Percentiles rank a stretch among this genome's conserved stretches.
These are phyloP conservation scores for Aspergillus incahuasiensis DNA, from an alignment of 495 filamentous ascomycete genomes.

Conservation along the genomic window DNA sequence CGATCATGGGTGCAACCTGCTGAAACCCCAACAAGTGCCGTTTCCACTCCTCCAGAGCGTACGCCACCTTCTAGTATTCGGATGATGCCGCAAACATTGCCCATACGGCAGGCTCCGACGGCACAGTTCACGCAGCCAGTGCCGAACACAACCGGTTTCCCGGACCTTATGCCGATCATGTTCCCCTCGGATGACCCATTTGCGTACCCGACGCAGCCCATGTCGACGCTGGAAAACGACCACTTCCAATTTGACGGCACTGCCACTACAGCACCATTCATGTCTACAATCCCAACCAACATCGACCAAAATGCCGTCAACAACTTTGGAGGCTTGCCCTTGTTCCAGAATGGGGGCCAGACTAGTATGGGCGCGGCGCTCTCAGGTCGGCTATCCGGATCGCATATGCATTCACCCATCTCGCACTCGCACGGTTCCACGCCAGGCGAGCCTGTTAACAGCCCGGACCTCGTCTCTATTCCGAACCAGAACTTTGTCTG, in stretches of 20 bases:
- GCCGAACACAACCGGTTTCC: constrained; percentile 39
- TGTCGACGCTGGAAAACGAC: constrained; percentile 58
- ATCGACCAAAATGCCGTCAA: constrained; percentile 22
- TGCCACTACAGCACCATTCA: constrained; percentile 11
- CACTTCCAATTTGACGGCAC: constrained; percentile 37
- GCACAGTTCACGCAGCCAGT: constrained; percentile 30
- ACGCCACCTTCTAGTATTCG: constrained; percentile 23
- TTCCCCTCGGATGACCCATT: constrained; percentile 89
- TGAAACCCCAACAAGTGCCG: constrained; percentile 28
- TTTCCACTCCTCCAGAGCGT: constrained; percentile 30
- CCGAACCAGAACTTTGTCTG: constrained; percentile 44
- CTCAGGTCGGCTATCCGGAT: constrained; percentile 27
- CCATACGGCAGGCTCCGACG: constrained; percentile 16
- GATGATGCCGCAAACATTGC: constrained; percentile 10
- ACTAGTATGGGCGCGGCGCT: constrained; percentile 25
- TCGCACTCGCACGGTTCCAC: constrained; percentile 33
- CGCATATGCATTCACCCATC: constrained; percentile 33
- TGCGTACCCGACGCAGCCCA: constrained; percentile 80
- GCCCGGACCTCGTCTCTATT: constrained; percentile 44
- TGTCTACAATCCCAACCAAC: constrained; percentile 16
- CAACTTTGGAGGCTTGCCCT: constrained; percentile 24
- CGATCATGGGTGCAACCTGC: constrained; percentile 30
- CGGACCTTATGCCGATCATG: constrained; percentile 84
- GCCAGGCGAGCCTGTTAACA: constrained; percentile 32
- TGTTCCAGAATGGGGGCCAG: constrained; percentile 21